A percentile compares a stretch with the other conserved stretches of the same genome.
phyloP scores from a whole-genome alignment of 2,329 filamentous ascomycete genomes.

The Fonsecaea pugnacius region DNA sequence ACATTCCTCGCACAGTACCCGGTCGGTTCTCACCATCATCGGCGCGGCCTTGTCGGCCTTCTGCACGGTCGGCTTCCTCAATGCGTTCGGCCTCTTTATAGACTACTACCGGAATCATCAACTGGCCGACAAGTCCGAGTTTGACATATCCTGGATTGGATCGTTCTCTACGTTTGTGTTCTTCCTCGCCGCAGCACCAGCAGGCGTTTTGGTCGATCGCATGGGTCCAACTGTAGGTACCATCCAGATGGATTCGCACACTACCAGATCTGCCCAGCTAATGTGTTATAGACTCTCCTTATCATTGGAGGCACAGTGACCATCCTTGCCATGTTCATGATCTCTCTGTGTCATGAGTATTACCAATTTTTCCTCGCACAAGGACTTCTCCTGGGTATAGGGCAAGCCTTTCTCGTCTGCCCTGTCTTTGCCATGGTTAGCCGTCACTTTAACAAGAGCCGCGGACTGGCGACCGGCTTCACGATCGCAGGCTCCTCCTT shows the following conservation, averaged over 20 bases:
- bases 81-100: slow-evolving; percentile 50
- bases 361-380: slow-evolving; percentile 60
- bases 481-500: slow-evolving; percentile 54
- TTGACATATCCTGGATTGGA: slow-evolving; percentile 52
- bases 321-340: slow-evolving; percentile 42
- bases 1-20: slow-evolving; percentile 32
- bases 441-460: slow-evolving; percentile 55
- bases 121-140: slow-evolving; percentile 41
- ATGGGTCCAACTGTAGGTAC: slow-evolving; percentile 47
- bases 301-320: slow-evolving; percentile 39
- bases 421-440: slow-evolving; percentile 53
- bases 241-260: no score
- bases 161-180: slow-evolving; percentile 46
- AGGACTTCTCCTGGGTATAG: slow-evolving; percentile 51
- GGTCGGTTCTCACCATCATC: slow-evolving; percentile 39
- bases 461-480: slow-evolving; percentile 54
- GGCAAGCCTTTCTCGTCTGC: slow-evolving; percentile 50
- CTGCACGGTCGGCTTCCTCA: slow-evolving; percentile 47
- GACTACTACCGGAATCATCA: slow-evolving; percentile 50
- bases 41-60: slow-evolving; percentile 43
- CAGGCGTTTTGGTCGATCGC: slow-evolving; percentile 51
- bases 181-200: slow-evolving; percentile 44
- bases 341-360: slow-evolving; percentile 51
- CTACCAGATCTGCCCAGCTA: not conserved
- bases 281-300: slow-evolving; percentile 23